Percentiles rank a stretch among this genome's conserved stretches.
Conservation (phyloP, 2,329 filamentous ascomycete genomes). For the Tolypocladium pustulatum region DNA sequence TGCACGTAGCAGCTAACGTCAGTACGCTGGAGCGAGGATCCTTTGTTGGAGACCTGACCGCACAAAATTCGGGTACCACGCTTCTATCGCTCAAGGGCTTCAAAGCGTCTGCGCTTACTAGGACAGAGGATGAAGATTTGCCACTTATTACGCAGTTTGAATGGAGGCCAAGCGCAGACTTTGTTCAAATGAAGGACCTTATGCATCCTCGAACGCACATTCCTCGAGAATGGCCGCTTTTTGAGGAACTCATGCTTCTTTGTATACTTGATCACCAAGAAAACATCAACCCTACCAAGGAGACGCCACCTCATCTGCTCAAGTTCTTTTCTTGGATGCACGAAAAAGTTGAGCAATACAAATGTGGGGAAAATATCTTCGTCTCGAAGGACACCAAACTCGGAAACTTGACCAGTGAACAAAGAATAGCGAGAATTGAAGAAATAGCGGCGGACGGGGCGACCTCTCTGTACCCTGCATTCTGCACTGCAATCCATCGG, state of each 20-base stretch:
- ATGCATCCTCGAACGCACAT: conserved; percentile 9
- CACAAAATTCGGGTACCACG: neutral
- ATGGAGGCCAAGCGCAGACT: conserved; percentile 21
- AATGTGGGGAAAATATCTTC: conserved; percentile 1
- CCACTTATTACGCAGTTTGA: conserved; percentile 16
- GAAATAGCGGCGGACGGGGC: neutral
- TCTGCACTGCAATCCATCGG: conserved; percentile 1
- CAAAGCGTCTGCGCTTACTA: conserved; percentile 2
- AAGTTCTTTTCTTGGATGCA: conserved; percentile 7
- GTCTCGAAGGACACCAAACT: neutral
- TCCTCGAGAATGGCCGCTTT: conserved; percentile 5
- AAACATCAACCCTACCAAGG: neutral
- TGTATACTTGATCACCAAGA: conserved; percentile 2
- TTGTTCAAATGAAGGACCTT: conserved; percentile 12
- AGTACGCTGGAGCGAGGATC: neutral
- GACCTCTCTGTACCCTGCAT: neutral
- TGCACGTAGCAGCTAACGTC: neutral
- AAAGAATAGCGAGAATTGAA: conserved; percentile 3
- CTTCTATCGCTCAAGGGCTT: conserved; percentile 2
- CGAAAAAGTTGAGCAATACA: neutral
- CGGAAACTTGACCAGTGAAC: neutral
- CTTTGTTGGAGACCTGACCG: conserved; percentile 1
- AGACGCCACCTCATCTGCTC: conserved; percentile 4
- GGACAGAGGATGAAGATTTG: conserved; percentile 8
- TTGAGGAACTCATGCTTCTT: conserved; percentile 19